These are phyloP conservation scores for Annulohypoxylon moriforme DNA, from an alignment of 495 filamentous ascomycete species.

Conservation along the genomic window DNA sequence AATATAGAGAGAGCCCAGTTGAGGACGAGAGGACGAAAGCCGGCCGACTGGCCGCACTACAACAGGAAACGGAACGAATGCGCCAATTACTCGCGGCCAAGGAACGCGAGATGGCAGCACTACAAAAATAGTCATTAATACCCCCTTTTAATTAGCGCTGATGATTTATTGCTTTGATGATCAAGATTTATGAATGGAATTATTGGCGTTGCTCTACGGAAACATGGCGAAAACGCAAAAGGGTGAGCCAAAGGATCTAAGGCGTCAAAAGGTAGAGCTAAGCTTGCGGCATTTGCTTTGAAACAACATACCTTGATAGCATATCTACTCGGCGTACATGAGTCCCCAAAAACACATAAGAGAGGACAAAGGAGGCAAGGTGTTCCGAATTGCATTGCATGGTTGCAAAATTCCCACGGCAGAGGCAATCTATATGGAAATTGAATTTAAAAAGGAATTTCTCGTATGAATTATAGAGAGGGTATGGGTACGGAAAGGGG, in stretches of 20 bases:
- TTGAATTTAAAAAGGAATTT: conserved; percentile 10
- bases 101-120: conserved; percentile 80
- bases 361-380: conserved; percentile 9
- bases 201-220: conserved; percentile 20
- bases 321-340: conserved; percentile 37
- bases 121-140: conserved; percentile 54
- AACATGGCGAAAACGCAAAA: conserved; percentile 23
- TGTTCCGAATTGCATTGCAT: conserved; percentile 24
- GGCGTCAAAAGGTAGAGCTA: conserved; percentile 23
- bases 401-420: conserved; percentile 5
- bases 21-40: conserved; percentile 67
- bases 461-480: not conserved
- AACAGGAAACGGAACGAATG: conserved; percentile 81
- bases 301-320: conserved; percentile 29
- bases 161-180: conserved; percentile 26
- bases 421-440: conserved; percentile 4
- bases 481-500: conserved; percentile 1
- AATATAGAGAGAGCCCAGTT: conserved; percentile 54
- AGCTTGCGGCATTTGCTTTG: conserved; percentile 23
- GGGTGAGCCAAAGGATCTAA: conserved; percentile 5
- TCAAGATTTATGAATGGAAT: conserved; percentile 28
- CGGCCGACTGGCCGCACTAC: conserved; percentile 73
- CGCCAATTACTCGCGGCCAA: conserved; percentile 77
- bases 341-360: conserved; percentile 21
- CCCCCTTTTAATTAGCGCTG: not conserved